Evolutionary conservation across 1,139 yeast genomes (phyloP), one percentile per base, ranked within the genome.

Genomic region (Yamadazyma blattariae): DNA sequence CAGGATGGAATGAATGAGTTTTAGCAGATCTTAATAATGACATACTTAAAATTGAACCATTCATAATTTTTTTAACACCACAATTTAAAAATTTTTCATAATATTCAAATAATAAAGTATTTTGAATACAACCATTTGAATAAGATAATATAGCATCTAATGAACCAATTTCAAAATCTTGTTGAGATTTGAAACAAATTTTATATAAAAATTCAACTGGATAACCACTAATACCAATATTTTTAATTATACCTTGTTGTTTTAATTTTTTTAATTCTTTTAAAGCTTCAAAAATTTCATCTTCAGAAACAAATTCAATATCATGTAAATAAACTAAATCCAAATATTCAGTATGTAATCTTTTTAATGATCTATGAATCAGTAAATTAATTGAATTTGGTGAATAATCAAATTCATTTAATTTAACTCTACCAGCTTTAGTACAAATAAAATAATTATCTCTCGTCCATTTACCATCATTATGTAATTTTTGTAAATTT

Each of bases 11-110:
- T 1, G 69, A 52, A 44, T 76, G 84, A 1, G 96, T 85, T 18
- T 69, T 64, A 18, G 70, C 79, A 0, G 83, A 73, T 42, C 95
- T 71, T 38, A 90, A 65, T 39, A 90, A 59, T 2, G 96, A 86
- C 97, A 90, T 90, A 40, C 92, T 79, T 44, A 90, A 67, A 29
- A 94, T 89, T 0, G 96, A 85, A 2, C 94, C 97, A 52, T 86
- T 87, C 54, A 82, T 59, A 16, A 90, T 58, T 41, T 68, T 59
- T 41, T 70, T 65, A 17, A 90, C 64, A 2, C 78, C 76, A 19
- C 86, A 77, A 2, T 76, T 77, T 33, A 70, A 56, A 46, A 88
- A 79, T 35, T 61, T 62, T 6, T 70, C 67, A 42, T 71, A 67
- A 46, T 72, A 74, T 1, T 72, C 63, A 25, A 68, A 64, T 32